phyloP scores from a whole-genome alignment of 805 yeast genomes.

The Suhomyces kilbournensis region DNA sequence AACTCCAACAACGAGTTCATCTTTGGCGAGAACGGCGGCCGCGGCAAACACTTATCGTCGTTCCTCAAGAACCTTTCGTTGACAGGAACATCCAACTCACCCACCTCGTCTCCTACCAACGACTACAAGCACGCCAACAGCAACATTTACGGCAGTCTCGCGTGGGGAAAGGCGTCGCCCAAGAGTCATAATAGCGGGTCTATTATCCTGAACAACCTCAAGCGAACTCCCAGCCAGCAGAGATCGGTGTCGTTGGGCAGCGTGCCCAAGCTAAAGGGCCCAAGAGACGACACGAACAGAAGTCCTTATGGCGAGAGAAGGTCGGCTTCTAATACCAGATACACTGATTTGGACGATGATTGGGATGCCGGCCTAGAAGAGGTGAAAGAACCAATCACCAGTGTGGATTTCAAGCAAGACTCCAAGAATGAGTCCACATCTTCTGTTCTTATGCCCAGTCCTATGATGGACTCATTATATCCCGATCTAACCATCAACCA shows the following conservation, averaged over 20 bases:
- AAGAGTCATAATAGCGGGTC: conserved; percentile 10
- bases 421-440: not conserved
- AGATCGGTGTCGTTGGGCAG: conserved; percentile 20
- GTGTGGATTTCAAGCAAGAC: not conserved
- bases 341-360: conserved; percentile 80
- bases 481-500: conserved; percentile 31
- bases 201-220: conserved; percentile 7
- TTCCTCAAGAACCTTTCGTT: conserved; percentile 46
- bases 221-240: conserved; percentile 12
- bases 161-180: conserved; percentile 15
- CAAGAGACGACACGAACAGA: not conserved
- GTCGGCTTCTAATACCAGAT: conserved; percentile 24
- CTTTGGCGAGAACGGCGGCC: conserved; percentile 67
- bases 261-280: conserved; percentile 2
- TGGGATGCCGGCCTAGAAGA: conserved; percentile 78
- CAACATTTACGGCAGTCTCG: conserved; percentile 37
- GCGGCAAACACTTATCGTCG: conserved; percentile 55
- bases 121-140: conserved; percentile 29
- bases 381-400: conserved; percentile 14
- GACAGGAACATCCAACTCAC: conserved; percentile 24
- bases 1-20: conserved; percentile 52
- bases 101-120: conserved; percentile 5
- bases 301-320: not conserved
- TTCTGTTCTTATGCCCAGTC: conserved; percentile 17
- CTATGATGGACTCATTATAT: conserved; percentile 33